Evolutionary conservation across 1,284 basidiomycete genomes (phyloP).

Genomic region (Ustilago curta): DNA sequence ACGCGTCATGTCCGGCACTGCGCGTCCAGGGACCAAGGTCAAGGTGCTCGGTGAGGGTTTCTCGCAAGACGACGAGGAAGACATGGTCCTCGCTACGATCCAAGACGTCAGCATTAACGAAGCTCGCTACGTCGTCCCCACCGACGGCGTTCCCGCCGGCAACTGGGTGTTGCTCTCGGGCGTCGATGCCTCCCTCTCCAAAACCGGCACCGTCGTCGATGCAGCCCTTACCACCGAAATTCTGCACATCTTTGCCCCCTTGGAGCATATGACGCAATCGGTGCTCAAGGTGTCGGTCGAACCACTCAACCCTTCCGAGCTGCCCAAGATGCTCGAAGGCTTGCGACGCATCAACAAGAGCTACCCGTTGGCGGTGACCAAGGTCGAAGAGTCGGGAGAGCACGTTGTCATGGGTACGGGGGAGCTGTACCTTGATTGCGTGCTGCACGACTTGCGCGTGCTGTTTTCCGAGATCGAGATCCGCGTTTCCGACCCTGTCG

Average conservation of each 20-base stretch:
- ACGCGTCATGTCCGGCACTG: conserved; percentile 90
- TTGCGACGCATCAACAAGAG: conserved; percentile 97
- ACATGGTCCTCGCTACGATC: conserved; percentile 88
- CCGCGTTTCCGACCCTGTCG: conserved; percentile 98
- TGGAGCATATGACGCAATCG: conserved; percentile 95
- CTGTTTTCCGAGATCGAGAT: conserved; percentile 98
- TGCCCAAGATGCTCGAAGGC: conserved; percentile 98
- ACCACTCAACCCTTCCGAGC: conserved; percentile 94
- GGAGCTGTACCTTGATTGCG: conserved; percentile 95
- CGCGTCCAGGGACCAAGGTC: conserved; percentile 83
- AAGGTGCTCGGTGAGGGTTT: conserved; percentile 98
- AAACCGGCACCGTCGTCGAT: conserved; percentile 84
- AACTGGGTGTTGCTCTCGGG: conserved; percentile 93
- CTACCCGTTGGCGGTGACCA: conserved; percentile 91
- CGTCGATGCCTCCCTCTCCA: conserved; percentile 91
- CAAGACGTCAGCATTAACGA: conserved; percentile 91
- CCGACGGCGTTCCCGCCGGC: conserved; percentile 88
- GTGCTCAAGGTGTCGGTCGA: conserved; percentile 99
- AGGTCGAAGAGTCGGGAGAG: conserved; percentile 98
- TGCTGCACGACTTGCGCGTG: conserved; percentile 92
- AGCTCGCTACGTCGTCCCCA: conserved; percentile 90
- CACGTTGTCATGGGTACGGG: conserved; percentile 97
- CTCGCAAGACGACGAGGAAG: conserved; percentile 97
- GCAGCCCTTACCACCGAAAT: conserved; percentile 74
- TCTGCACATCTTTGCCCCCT: conserved; percentile 91